Evolutionary conservation across 2,329 filamentous ascomycete species (phyloP), one percentile per base, ranked within the genome.

Genomic region (Tolypocladium amazonense): DNA sequence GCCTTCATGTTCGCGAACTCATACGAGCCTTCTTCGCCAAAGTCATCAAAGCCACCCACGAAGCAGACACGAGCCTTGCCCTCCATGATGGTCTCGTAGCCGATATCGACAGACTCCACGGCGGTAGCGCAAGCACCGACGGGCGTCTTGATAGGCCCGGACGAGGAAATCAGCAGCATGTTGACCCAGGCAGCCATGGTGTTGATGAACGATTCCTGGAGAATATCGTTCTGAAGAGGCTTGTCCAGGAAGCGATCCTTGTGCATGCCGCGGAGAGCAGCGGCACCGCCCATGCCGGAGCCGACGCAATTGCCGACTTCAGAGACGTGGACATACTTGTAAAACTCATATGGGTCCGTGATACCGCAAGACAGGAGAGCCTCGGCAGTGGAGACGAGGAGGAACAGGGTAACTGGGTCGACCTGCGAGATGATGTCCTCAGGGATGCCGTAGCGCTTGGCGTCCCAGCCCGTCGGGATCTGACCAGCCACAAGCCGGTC

Each of bases 1-100:
- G 94, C 94, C 78, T 96, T 96, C 94, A 99, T 99, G 81, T 99
- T 99, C 81, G 94, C 94, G 74, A 99, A 99, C 76, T 99, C 94
- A 71, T 97, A 99, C 1, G 94, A 99, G 58, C 94, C 95, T 78
- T 99, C 94, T 78, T 99, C 94, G 70, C 95, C 92, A 80, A 99
- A 97, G 77, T 99, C 95, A 79, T 99, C 94, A 71, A 99, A 97
- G 67, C 94, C 94, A 84, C 94, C 94, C 61, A 99, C 95, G 65
- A 99, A 88, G 82, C 93, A 97, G 70, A 99, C 86, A 58, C 92
- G 90, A 62, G 95, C 94, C 82, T 99, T 99, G 77, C 94, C 94
- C 75, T 97, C 93, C 69, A 97, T 87, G 72, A 99, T 99, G 33
- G 93, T 97, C 78, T 99, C 94, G 72, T 96, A 97, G 69, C 94